These are phyloP conservation scores for Endogone sp. DNA, from an alignment of 192 early-diverging fungal species.

Conservation along the genomic window DNA sequence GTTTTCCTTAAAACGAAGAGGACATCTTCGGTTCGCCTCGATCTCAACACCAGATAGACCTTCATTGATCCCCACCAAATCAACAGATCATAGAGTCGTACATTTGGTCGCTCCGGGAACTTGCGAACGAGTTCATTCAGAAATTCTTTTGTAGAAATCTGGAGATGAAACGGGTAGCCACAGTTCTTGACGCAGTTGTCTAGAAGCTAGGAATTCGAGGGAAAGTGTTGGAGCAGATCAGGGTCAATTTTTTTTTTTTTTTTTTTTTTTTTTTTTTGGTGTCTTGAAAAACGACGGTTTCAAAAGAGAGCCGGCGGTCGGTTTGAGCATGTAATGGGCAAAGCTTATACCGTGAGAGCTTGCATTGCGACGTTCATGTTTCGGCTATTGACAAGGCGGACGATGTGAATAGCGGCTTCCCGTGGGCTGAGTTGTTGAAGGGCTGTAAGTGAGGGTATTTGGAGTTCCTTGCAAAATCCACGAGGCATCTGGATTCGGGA, in stretches of 20 bases:
- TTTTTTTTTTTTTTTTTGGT: too few species aligned
- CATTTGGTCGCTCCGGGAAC: constrained; percentile 89
- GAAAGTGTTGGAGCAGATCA: not conserved
- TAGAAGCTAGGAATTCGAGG: constrained; percentile 56
- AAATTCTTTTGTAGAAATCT: constrained; percentile 95
- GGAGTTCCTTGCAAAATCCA: too few species aligned
- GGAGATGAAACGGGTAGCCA: constrained; percentile 95
- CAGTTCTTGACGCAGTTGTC: constrained; percentile 99
- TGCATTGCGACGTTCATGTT: constrained; percentile 55
- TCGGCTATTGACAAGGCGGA: constrained; percentile 58
- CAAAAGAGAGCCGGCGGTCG: constrained; percentile 3
- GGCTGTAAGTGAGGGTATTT: not conserved
- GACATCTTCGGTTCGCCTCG: too few species aligned
- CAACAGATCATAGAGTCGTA: constrained; percentile 31
- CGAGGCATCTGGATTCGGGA: not conserved
- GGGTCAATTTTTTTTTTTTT: too few species aligned
- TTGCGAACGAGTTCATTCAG: constrained; percentile 90
- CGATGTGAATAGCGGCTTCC: constrained; percentile 70
- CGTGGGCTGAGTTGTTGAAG: too few species aligned
- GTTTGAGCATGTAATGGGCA: not conserved
- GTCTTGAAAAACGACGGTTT: too few species aligned
- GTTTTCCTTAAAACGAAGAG: too few species aligned
- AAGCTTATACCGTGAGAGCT: constrained; percentile 53
- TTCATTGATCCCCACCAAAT: constrained; percentile 20
- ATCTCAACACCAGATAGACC: constrained; percentile 14